phyloP scores from a whole-genome alignment of 441 rosid species.

The Pelargonium fulgidum region DNA sequence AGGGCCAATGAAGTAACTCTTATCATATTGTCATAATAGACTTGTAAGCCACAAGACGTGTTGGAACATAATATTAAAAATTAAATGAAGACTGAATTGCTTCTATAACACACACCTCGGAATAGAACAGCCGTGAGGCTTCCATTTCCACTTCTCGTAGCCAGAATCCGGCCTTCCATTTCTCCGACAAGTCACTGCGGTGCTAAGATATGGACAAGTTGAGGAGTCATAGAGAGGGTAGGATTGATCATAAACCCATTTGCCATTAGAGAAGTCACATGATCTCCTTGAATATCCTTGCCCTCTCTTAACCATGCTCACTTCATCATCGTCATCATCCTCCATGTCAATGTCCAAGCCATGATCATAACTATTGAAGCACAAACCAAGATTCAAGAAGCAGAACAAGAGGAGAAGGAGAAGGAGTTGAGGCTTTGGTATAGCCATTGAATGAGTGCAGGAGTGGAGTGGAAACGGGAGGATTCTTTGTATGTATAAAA shows the following conservation, averaged over 20 bases:
- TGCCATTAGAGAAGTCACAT: conserved; percentile 64
- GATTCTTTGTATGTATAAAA: no score
- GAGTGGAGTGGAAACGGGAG: neutral
- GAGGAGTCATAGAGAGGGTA: conserved; percentile 74
- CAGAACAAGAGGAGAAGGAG: no score
- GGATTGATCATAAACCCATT: conserved; percentile 66
- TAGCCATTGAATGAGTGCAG: neutral
- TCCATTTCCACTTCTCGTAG: conserved; percentile 90
- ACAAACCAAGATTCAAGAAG: neutral
- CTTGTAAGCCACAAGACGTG: neutral
- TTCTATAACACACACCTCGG: conserved; percentile 42
- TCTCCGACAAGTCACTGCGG: conserved; percentile 62
- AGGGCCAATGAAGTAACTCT: neutral
- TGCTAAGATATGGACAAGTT: conserved; percentile 67
- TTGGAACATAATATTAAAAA: no score
- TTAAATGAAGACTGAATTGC: no score
- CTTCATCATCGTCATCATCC: neutral
- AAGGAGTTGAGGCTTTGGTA: no score
- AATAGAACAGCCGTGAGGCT: conserved; percentile 63
- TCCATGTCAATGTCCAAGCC: neutral
- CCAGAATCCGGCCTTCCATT: conserved; percentile 91
- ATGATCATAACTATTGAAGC: neutral
- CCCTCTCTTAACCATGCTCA: neutral
- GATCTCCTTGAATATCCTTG: neutral
- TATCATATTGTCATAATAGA: neutral